phyloP scores from a whole-genome alignment of 2,329 filamentous ascomycete species.

The Alternaria longipes region DNA sequence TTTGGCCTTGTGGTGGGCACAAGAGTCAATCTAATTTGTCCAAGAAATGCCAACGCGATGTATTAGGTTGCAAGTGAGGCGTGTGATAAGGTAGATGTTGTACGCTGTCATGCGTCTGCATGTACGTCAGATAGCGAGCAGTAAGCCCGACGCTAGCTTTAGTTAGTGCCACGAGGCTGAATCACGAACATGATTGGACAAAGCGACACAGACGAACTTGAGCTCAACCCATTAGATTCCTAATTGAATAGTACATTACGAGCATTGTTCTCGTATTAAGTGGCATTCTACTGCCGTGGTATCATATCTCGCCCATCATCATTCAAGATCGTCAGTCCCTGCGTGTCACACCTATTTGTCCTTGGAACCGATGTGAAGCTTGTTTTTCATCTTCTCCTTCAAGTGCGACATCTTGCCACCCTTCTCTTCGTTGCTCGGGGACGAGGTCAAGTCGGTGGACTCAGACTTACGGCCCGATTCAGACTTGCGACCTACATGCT shows the following conservation, averaged over 20 bases:
- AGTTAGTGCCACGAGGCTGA: slow-evolving; percentile 29
- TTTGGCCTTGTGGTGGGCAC: slow-evolving; percentile 9
- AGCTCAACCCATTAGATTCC: slow-evolving; percentile 11
- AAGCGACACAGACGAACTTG: not conserved
- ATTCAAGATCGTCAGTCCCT: not conserved
- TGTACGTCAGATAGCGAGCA: slow-evolving; percentile 19
- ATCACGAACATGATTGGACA: slow-evolving; percentile 30
- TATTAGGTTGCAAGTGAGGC: slow-evolving; percentile 25
- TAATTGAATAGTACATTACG: slow-evolving; percentile 13
- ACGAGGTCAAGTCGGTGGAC: slow-evolving; percentile 30
- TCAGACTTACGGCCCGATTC: slow-evolving; percentile 50
- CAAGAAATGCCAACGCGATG: slow-evolving; percentile 9
- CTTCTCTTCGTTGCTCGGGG: slow-evolving; percentile 28
- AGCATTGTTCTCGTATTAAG: slow-evolving; percentile 10
- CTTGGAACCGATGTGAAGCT: slow-evolving; percentile 64
- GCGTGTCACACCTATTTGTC: slow-evolving; percentile 32
- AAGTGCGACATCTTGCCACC: slow-evolving; percentile 61
- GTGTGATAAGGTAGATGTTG: slow-evolving; percentile 33
- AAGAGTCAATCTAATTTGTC: not conserved
- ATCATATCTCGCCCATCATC: slow-evolving; percentile 33
- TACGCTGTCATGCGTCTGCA: slow-evolving; percentile 14
- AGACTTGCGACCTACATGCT: slow-evolving; percentile 59
- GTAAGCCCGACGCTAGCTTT: slow-evolving; percentile 22
- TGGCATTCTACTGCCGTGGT: slow-evolving; percentile 28
- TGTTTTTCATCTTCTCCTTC: slow-evolving; percentile 73